phyloP scores from a whole-genome alignment of 208 protist species.

The Crithidia brevicula region DNA sequence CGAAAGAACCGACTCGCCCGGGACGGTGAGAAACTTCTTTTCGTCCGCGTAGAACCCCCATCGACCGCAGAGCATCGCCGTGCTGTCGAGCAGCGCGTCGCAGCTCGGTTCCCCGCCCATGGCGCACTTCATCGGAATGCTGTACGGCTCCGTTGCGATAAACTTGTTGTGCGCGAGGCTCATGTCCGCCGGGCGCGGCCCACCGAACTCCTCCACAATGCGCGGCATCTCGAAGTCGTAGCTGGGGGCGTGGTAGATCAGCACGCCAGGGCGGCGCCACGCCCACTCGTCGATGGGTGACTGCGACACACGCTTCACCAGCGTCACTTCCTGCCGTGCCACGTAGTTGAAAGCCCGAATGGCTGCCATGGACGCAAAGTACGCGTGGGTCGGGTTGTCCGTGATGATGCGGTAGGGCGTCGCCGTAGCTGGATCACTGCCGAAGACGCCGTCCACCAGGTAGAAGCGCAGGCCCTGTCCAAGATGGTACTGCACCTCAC shows the following conservation, averaged over 20 bases:
- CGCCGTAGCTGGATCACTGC: slow-evolving; percentile 65
- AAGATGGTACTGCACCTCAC: slow-evolving; percentile 90
- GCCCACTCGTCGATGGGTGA: slow-evolving; percentile 90
- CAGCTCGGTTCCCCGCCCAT: slow-evolving; percentile 81
- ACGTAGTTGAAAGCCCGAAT: slow-evolving; percentile 89
- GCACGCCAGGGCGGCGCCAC: slow-evolving; percentile 81
- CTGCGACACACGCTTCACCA: slow-evolving; percentile 85
- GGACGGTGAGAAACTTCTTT: slow-evolving; percentile 73
- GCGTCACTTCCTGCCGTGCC: slow-evolving; percentile 81
- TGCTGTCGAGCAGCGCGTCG: slow-evolving; percentile 77
- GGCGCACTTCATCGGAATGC: slow-evolving; percentile 90
- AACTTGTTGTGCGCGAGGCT: slow-evolving; percentile 70
- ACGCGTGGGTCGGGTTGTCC: slow-evolving; percentile 89
- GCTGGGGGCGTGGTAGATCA: slow-evolving; percentile 85
- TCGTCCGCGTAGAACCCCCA: slow-evolving; percentile 93
- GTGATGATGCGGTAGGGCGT: slow-evolving; percentile 92
- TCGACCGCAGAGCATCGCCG: slow-evolving; percentile 80
- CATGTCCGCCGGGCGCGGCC: slow-evolving; percentile 85
- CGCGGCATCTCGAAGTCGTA: slow-evolving; percentile 87
- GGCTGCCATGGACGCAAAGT: slow-evolving; percentile 81
- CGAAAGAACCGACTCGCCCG: slow-evolving; percentile 69
- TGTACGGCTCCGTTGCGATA: slow-evolving; percentile 88
- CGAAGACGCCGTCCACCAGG: slow-evolving; percentile 87
- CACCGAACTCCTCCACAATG: slow-evolving; percentile 93
- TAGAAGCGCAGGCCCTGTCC: slow-evolving; percentile 91